Conservation (phyloP, 140 eudicot species). For the Erigeron philadelphicus region DNA sequence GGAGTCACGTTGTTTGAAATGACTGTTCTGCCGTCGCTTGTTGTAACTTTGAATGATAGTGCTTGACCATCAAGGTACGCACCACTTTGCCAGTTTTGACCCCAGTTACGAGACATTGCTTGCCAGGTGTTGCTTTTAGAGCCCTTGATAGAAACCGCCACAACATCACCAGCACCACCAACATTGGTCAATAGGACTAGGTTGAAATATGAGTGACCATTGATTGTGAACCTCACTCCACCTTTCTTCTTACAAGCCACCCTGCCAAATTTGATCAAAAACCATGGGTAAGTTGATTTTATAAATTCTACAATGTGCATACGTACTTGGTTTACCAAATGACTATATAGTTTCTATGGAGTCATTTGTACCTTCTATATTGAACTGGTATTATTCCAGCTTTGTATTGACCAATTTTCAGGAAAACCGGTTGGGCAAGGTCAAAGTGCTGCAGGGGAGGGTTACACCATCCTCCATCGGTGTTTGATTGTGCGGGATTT, state of each 20-base stretch:
- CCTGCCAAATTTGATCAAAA: constrained; percentile 16
- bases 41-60: constrained; percentile 50
- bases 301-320: not conserved
- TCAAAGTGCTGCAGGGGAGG: constrained; percentile 51
- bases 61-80: constrained; percentile 43
- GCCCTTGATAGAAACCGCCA: constrained; percentile 38
- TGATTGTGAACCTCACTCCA: constrained; percentile 45
- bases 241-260: constrained; percentile 45
- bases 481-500: constrained; percentile 39
- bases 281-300: not conserved
- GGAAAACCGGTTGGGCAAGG: constrained; percentile 44
- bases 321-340: not conserved
- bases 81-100: constrained; percentile 57
- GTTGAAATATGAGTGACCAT: constrained; percentile 49
- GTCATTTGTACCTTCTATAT: constrained; percentile 32
- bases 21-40: constrained; percentile 39
- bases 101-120: constrained; percentile 53
- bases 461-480: constrained; percentile 50
- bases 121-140: constrained; percentile 38
- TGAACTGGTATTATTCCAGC: constrained; percentile 52
- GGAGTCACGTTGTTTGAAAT: constrained; percentile 40
- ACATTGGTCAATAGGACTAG: constrained; percentile 41
- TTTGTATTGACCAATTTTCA: constrained; percentile 50
- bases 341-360: not conserved
- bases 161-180: constrained; percentile 46